These are phyloP conservation scores for Aureobasidium melanogenum DNA, from an alignment of 2,329 filamentous ascomycete species.

Conservation along the genomic window DNA sequence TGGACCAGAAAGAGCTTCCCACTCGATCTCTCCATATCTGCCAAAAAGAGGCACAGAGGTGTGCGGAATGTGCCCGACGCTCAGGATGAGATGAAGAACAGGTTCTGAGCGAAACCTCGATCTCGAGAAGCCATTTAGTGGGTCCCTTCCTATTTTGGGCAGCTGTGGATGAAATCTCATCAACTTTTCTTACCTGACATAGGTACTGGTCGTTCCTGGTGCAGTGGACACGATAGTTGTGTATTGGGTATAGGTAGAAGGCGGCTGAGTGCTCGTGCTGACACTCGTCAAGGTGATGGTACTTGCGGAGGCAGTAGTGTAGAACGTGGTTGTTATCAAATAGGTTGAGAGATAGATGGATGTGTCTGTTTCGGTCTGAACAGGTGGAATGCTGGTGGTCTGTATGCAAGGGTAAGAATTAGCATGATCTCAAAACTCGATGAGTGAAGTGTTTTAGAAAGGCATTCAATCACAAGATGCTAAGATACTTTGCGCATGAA, in stretches of 20 bases:
- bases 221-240: background rate
- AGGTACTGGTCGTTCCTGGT: background rate
- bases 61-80: too few species aligned
- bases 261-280: background rate
- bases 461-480: background rate
- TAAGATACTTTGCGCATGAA: background rate
- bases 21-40: too few species aligned
- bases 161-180: background rate
- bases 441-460: too few species aligned
- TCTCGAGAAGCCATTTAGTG: too few species aligned
- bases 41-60: too few species aligned
- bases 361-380: background rate
- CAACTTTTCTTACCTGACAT: background rate
- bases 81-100: too few species aligned
- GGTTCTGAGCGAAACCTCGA: too few species aligned
- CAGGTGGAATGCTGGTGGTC: background rate
- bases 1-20: too few species aligned
- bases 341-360: background rate
- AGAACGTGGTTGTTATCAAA: background rate
- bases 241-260: background rate
- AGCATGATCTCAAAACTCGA: background rate
- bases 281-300: background rate
- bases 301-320: background rate
- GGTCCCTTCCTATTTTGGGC: too few species aligned
- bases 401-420: background rate